Base-by-base conservation (phyloP, 2,329 filamentous ascomycete species). In the Exophiala phaeomuriformis region DNA sequence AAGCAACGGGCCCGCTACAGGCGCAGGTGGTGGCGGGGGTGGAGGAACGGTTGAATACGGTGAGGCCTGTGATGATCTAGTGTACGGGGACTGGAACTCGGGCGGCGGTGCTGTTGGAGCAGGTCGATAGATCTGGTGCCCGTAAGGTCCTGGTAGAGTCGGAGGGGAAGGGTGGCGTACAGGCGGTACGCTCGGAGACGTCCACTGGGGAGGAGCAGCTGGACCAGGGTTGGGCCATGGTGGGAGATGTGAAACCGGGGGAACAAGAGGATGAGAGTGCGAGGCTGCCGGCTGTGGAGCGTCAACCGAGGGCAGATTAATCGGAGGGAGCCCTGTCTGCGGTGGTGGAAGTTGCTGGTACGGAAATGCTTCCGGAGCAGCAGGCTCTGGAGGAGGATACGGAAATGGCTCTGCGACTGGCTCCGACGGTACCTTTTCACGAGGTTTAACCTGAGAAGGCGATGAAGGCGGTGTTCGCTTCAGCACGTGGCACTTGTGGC, bases 401-500 rank as follows among this genome's bases (percentile, higher is more conserved):
- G 52, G 19, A 19, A 46, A 39, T 27, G 54, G 53, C 35, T 61
- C 56, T 36, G 47, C 55, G 8, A 39, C 51, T 37, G 54, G 53
- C 32, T 61, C 56, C 29, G 51, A 53, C 9, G 40, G 51, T 30
- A 65, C 63, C 47, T 64, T 63, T 7, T 66, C 58, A 28, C 48
- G 51, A 44, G 50, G 56, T 50, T 56, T 58, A 43, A 62, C 52
- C 44, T 62, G 62, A 36, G 58, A 63, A n/a, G 61, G 62, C 8
- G 60, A 59, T 3, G 63, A 51, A 30, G 60, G 60, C 3, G 66
- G 60, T 62, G 58, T 55, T 47, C 57, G 44, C 55, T 75, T 53
- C 77, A 77, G 31, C 71, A 77, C 60, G 73, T 79, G 75, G 58
- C 86, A 90, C 67, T 88, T 86, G 69, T 90, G 86, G 63, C 86